Evolutionary conservation across 257 asterid species (phyloP), one percentile per base, ranked within the genome.

Genomic region (Solanum megistacrolobum): DNA sequence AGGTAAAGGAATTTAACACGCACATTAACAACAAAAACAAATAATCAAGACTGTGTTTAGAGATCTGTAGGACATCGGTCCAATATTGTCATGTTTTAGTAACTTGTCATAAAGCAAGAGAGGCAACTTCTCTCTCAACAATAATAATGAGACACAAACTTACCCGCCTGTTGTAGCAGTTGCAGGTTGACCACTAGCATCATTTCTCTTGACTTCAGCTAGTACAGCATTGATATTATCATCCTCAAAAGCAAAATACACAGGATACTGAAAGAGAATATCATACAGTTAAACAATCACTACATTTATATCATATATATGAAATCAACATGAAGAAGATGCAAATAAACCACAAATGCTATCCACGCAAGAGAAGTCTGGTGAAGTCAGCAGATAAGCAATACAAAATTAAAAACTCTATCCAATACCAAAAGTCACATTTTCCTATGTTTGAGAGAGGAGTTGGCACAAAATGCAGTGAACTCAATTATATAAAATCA

Each of bases 81-180:
- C 39, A 27, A 5, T 27, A 48, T 31, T 43, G 14, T 27, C 85
- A 43, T 46, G 27, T 82, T 27, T 81, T 82, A 48, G 43, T 82
- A 29, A 82, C 85, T 29, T 48, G 85, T 48, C 39, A 9, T 82
- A 31, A 29, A 52, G 69, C 10, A n/a, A 46, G 3, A 46, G 66
- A 46, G 68, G 68, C 21, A 82, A 48, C 41, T 48, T 58, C 68
- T 20, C 39, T 36, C 23, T n/a, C 73, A 83, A 83, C 55, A 78
- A 21, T 43, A 31, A 52, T 20, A 48, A 74, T 35, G 48, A 79
- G 87, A 83, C 8, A 92, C 83, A 75, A 90, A 95, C 98, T 94
- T 90, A 96, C 99, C 99, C 98, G 89, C 99, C 99, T 84, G 99
- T 96, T 43, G 98, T 94, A 52, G 99, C 98, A 89, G 99, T 95